Evolutionary conservation across 805 yeast genomes (phyloP).

Genomic region (Spathaspora arborariae): DNA sequence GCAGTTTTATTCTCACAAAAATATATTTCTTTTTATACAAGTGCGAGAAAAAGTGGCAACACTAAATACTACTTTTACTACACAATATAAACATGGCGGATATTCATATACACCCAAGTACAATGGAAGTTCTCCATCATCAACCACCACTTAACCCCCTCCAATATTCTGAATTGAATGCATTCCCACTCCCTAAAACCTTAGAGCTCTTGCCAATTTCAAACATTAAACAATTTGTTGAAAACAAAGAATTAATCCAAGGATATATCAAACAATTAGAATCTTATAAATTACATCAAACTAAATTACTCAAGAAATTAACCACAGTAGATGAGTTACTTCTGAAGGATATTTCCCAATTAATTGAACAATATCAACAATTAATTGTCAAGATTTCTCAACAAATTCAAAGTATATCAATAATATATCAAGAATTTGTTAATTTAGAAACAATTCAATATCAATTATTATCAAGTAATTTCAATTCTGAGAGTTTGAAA

Average conservation of each 20-base stretch:
- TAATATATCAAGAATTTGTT: slow-evolving; percentile 28
- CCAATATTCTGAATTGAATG: slow-evolving; percentile 3
- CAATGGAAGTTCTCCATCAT: not conserved
- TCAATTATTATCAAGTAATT: slow-evolving; percentile 34
- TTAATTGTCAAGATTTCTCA: slow-evolving; percentile 19
- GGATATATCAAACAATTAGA: slow-evolving; percentile 28
- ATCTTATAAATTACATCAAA: slow-evolving; percentile 15
- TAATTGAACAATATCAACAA: slow-evolving; percentile 18
- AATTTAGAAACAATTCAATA: slow-evolving; percentile 35
- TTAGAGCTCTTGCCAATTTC: slow-evolving; percentile 27
- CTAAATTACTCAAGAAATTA: slow-evolving; percentile 11
- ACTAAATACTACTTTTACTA: not conserved
- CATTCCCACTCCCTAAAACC: slow-evolving; percentile 19
- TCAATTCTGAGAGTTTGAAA: slow-evolving; percentile 27
- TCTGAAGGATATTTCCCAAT: slow-evolving; percentile 6
- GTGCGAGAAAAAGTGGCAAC: slow-evolving; percentile 2
- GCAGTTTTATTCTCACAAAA: not conserved
- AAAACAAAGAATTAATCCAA: slow-evolving; percentile 24
- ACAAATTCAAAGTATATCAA: slow-evolving; percentile 21
- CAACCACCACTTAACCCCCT: not conserved
- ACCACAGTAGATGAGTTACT: slow-evolving; percentile 19
- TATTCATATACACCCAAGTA: not conserved
- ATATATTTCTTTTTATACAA: not conserved
- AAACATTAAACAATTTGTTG: slow-evolving; percentile 21
- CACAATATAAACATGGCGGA: not conserved